Evolutionary conservation across 495 filamentous ascomycete species (phyloP), one percentile per base, ranked within the genome.

Genomic region (Talaromyces adpressus): DNA sequence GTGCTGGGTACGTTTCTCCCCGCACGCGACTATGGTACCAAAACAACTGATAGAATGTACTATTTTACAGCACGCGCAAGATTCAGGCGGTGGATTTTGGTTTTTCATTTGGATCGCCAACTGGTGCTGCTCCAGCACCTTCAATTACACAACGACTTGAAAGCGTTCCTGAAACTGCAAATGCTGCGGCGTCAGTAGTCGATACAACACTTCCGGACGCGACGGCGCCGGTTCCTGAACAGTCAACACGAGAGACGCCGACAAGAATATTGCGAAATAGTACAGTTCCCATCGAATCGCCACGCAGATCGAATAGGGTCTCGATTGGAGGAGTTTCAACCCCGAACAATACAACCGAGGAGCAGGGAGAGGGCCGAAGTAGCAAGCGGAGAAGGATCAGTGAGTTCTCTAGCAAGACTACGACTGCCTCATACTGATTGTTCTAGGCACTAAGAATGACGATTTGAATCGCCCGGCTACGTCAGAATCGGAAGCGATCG

Each of bases 1-100:
- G 83, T 72, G 82, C 83, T 71, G 83, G 74, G 82, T 85, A 80
- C 69, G 79, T 71, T 36, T 58, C 56, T 64, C 66, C 70, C 71
- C 67, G 69, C 58, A 36, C 58, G 57, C n/a, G 72, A 74, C 73
- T 68, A 70, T 68, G 69, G 51, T 36, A 62, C 67, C 62, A 68
- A 62, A 60, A 60, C 57, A 57, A 59, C 72, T 76, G 57, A 77
- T 51, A 23, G 27, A 77, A 57, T 11, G 27, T 20, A 3, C 23
- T 54, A 32, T 62, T 63, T 51, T 39, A 64, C 59, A 82, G 79
- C 58, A 74, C 77, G 64, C 79, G 75, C 69, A 76, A 78, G 65
- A 76, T 75, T 8, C 79, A 77, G 63, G 75, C 74, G 62, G 72
- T 81, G 6, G 67, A 81, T 66, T 84, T 84, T 67, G 81, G 79